Percentiles rank a stretch among this genome's conserved stretches.
Evolutionary conservation across 805 yeast genomes (phyloP).

Genomic region (Cyberlindnera xylosilytica): DNA sequence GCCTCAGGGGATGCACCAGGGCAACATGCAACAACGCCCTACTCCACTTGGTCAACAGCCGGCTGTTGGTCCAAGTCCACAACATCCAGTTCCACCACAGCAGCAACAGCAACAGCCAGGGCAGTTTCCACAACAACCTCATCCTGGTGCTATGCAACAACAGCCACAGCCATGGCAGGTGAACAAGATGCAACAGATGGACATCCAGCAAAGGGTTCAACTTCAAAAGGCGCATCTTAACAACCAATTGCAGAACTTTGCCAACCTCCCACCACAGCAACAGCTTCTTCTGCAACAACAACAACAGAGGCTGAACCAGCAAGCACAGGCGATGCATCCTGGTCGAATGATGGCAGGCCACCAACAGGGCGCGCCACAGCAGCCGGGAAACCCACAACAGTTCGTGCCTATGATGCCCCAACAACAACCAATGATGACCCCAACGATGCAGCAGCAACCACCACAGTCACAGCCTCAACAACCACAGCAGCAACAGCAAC

Average conservation of each 20-base stretch:
- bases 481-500: background rate
- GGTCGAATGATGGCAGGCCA: constrained; percentile 11
- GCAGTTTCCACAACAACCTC: background rate
- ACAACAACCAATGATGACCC: constrained; percentile 4
- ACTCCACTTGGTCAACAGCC: constrained; percentile 12
- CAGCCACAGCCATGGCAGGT: constrained; percentile 19
- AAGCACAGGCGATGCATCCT: constrained; percentile 14
- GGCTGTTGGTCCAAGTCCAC: constrained; percentile 10
- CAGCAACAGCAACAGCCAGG: background rate
- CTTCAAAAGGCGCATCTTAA: constrained; percentile 23
- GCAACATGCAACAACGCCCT: constrained; percentile 7
- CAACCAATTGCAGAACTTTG: constrained; percentile 19
- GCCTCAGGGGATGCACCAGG: too few species aligned
- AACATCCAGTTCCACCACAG: constrained; percentile 7
- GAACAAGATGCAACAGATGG: constrained; percentile 23
- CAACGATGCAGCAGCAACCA: background rate
- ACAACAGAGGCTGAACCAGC: constrained; percentile 12
- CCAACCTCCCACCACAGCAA: constrained; percentile 18
- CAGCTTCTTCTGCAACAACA: constrained; percentile 20
- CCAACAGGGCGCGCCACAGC: too few species aligned
- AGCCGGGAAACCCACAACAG: too few species aligned
- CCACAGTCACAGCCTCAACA: constrained; percentile 1
- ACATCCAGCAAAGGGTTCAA: constrained; percentile 24
- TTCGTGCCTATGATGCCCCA: constrained; percentile 12
- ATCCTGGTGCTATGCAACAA: background rate